Evolutionary conservation across 2,329 filamentous ascomycete species (phyloP).

Genomic region (Fusarium chlamydosporum): DNA sequence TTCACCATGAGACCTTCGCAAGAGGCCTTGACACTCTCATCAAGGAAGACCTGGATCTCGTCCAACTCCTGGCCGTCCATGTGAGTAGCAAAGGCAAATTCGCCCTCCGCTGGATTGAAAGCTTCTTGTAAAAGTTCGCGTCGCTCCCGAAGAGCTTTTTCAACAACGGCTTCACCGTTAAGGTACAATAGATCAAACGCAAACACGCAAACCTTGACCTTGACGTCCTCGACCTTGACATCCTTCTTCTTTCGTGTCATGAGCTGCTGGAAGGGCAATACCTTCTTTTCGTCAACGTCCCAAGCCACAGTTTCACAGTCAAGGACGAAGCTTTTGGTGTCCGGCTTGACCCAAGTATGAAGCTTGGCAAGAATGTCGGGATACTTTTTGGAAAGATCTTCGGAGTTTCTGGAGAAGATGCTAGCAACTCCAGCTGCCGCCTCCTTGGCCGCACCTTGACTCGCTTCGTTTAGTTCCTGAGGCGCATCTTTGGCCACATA

Average conservation of each 20-base stretch:
- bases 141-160: constrained; percentile 87
- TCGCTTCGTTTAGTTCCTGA: constrained; percentile 75
- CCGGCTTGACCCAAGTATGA: constrained; percentile 87
- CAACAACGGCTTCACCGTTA: constrained; percentile 90
- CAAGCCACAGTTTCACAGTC: constrained; percentile 98
- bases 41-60: constrained; percentile 91
- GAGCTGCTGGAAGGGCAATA: constrained; percentile 95
- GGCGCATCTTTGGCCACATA: constrained; percentile 88
- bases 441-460: constrained; percentile 73
- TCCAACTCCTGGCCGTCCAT: constrained; percentile 92
- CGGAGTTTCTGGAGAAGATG: constrained; percentile 97
- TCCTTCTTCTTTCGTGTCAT: constrained; percentile 99
- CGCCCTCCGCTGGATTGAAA: constrained; percentile 85
- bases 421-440: constrained; percentile 82
- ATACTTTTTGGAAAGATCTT: constrained; percentile 97
- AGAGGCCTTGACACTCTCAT: constrained; percentile 94
- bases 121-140: constrained; percentile 80
- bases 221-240: constrained; percentile 94
- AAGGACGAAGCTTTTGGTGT: constrained; percentile 95
- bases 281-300: constrained; percentile 95
- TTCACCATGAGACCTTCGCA: constrained; percentile 99
- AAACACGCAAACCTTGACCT: constrained; percentile 96
- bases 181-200: constrained; percentile 95
- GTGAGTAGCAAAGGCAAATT: constrained; percentile 90
- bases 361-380: constrained; percentile 94